Evolutionary conservation across 108 stramenopile species (phyloP), one percentile per base, ranked within the genome.

Genomic region (Stephanodiscus triporus): DNA sequence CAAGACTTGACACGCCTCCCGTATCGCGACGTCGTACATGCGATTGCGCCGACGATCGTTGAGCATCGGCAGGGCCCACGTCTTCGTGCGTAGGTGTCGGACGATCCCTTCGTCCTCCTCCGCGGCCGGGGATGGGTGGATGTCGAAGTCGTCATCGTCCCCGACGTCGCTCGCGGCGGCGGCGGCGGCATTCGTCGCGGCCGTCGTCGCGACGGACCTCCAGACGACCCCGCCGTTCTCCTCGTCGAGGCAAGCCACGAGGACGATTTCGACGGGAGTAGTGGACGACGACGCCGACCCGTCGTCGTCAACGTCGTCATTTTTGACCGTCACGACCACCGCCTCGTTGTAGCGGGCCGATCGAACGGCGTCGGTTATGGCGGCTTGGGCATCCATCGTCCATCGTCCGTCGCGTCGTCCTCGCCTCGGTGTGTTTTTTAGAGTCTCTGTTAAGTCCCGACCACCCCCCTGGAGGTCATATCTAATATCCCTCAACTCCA

Each of bases 1-100:
- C 40, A 73, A 65, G 40, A 67, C n/a, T 17, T 40, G 10, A 34
- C 82, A 66, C 16, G 94, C 94, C 29, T 43, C 9, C 34, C 79
- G 65, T 45, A 95, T 86, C 16, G 91, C 88, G 10, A 54, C 17
- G 36, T 89, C 77, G 77, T 92, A 95, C 61, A 83, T 14, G 23
- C 70, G 47, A 67, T 92, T 95, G 2, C 94, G 84, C 10, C 67
- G 40, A 38, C 63, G 53, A 78, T 95, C 94, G 58, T 95, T 95
- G 29, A 95, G 78, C 94, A 95, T 95, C 57, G 94, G 94, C 32
- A 95, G 81, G 14, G 87, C 77, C 94, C 94, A 95, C 72, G 62
- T 78, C 65, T 95, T 95, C 20, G 94, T 91, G 20, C 84, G 69
- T 20, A 95, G 70, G 59, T 91, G 90, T 17, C 86, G 77, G 16